A percentile compares a stretch with the other conserved stretches of the same genome.
phyloP scores from a whole-genome alignment of 2,329 filamentous ascomycete species.

The Colletotrichum sp. region DNA sequence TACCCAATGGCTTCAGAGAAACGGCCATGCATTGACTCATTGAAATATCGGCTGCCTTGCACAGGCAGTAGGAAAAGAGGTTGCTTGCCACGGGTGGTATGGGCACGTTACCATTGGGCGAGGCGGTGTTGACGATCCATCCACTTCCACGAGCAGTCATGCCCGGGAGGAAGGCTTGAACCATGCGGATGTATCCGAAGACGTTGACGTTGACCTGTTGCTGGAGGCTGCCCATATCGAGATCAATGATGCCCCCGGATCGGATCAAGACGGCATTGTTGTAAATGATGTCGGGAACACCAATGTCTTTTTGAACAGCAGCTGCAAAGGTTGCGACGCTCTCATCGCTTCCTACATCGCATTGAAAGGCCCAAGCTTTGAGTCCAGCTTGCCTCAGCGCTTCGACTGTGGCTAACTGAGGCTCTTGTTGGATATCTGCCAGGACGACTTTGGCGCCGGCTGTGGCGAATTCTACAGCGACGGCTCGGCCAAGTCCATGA shows the following conservation, averaged over 20 bases:
- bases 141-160: neutral
- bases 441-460: neutral
- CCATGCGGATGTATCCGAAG: neutral
- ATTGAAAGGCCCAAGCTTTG: neutral
- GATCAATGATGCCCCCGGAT: neutral
- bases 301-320: neutral
- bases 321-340: neutral
- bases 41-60: neutral
- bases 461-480: fast-evolving
- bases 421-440: neutral
- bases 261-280: neutral
- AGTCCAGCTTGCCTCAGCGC: neutral
- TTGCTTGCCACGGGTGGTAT: neutral
- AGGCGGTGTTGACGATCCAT: neutral
- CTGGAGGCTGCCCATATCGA: neutral
- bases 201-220: neutral
- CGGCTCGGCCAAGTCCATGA: neutral
- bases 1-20: neutral
- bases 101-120: neutral
- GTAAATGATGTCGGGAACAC: neutral
- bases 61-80: neutral
- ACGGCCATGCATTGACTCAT: neutral
- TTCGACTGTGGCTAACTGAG: neutral
- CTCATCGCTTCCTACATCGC: neutral
- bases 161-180: neutral